Base-by-base conservation (phyloP, 1,284 basidiomycete genomes). In the Cystobasidium sp. region DNA sequence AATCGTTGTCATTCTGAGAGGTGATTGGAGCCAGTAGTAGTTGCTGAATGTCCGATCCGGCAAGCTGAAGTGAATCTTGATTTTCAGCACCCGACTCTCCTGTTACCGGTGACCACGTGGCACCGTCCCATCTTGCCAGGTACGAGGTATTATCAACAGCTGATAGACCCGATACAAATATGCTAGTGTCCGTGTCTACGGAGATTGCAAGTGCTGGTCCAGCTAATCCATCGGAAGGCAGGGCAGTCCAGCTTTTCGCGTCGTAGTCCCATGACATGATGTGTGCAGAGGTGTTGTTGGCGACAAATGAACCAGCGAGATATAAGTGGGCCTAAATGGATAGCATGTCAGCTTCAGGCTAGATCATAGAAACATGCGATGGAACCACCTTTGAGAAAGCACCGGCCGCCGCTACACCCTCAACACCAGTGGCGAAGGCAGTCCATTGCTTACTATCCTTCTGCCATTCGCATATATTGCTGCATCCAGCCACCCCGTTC, bases 191-290 rank as follows among this genome's bases (percentile, higher is more conserved):
- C 80, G 90, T 86, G 82, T 98, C 92, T 67, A 95, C 89, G 70
- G 90, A 90, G 66, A 97, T 82, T 14, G 96, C 93, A 8, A 93
- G 91, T 0, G 94, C 92, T 0, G 94, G 93, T 1, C 96, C 96
- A 56, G 94, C 92, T 16, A 97, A 85, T 63, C 88, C 85, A 14
- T 83, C 83, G 12, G 78, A 83, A 10, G 93, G 94, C 24, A 98
- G 83, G 6, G 88, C 81, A n/a, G 85, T 84, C 92, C 95, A 97
- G 0, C 88, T 88, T 4, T 83, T 80, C 77, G 91, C 91, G 66
- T 86, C 79, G 79, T 93, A 89, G 77, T 85, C 85, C 82, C 88
- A 96, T 74, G 86, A 85, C 0, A 88, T 90, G 58, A 94, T 88
- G 78, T 90, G 90, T 31, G 90, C 87, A 10, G 86, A 79, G 6